Evolutionary conservation across 768 basidiomycete species (phyloP).

Genomic region (Pleurotus platypus): DNA sequence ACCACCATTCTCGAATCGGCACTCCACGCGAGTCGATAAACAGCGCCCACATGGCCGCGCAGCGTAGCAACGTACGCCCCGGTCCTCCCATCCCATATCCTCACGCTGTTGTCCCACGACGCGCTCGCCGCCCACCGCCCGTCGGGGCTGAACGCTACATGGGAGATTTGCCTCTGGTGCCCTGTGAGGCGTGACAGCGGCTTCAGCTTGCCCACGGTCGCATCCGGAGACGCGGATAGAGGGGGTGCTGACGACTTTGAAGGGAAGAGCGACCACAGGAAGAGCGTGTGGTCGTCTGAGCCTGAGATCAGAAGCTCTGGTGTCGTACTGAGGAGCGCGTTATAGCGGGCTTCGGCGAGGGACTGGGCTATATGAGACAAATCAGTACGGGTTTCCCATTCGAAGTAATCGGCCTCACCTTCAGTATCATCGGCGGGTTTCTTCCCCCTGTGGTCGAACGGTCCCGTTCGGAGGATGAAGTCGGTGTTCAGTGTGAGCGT

Average conservation of each 20-base stretch:
- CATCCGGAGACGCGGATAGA: constrained; percentile 9
- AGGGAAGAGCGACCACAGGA: constrained; percentile 88
- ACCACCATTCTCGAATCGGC: constrained; percentile 90
- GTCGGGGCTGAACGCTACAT: constrained; percentile 94
- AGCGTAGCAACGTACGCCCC: constrained; percentile 89
- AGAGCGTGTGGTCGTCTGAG: constrained; percentile 97
- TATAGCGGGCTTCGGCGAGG: constrained; percentile 76
- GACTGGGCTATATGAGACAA: constrained; percentile 53
- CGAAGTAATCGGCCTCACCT: constrained; percentile 39
- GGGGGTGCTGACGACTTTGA: constrained; percentile 21
- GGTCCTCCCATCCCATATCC: constrained; percentile 85
- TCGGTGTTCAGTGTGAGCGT: constrained; percentile 95
- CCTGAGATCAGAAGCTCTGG: constrained; percentile 92
- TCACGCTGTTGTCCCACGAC: constrained; percentile 86
- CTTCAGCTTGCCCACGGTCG: constrained; percentile 26
- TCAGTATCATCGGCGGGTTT: constrained; percentile 77
- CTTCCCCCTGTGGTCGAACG: constrained; percentile 87
- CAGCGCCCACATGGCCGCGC: constrained; percentile 90
- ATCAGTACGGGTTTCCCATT: background rate
- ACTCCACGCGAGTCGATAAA: constrained; percentile 94
- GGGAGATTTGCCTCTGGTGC: constrained; percentile 91
- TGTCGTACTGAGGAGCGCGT: constrained; percentile 53
- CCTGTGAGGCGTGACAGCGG: constrained; percentile 77
- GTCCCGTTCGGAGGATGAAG: constrained; percentile 90
- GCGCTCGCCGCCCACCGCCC: constrained; percentile 90